Percentiles rank a stretch among this genome's conserved stretches.
phyloP scores from a whole-genome alignment of 169 alveolate genomes.

The Cryptosporidium muris region DNA sequence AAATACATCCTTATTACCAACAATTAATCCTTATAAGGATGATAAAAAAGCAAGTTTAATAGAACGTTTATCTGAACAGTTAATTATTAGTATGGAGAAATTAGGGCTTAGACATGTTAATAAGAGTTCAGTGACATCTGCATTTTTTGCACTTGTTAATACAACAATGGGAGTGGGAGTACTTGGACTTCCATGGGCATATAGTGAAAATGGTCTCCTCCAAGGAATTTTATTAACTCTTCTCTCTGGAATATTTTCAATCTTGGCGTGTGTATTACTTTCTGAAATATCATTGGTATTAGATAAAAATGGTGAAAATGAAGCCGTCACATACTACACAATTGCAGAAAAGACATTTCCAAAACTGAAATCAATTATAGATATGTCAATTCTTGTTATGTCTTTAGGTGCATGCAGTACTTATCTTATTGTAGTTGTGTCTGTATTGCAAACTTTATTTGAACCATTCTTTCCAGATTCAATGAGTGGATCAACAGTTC shows the following conservation, averaged over 20 bases:
- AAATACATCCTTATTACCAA: conserved; percentile 37
- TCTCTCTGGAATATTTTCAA: conserved; percentile 58
- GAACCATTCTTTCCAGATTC: conserved; percentile 33
- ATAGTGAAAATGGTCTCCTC: conserved; percentile 56
- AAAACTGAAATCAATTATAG: conserved; percentile 15
- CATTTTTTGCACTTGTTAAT: conserved; percentile 65
- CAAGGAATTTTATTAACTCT: conserved; percentile 48
- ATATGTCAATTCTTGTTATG: conserved; percentile 51
- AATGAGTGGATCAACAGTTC: conserved; percentile 20
- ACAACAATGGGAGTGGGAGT: conserved; percentile 71
- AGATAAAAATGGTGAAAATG: conserved; percentile 41
- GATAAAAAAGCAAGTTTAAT: conserved; percentile 54
- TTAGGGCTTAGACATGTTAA: conserved; percentile 40
- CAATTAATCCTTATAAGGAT: conserved; percentile 10
- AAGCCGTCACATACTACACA: conserved; percentile 59
- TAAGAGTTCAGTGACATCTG: conserved; percentile 56
- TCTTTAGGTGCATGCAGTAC: conserved; percentile 60
- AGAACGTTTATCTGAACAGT: conserved; percentile 63
- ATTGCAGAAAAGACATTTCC: conserved; percentile 70
- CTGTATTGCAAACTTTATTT: conserved; percentile 41
- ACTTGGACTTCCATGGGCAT: conserved; percentile 71
- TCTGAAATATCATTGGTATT: conserved; percentile 46
- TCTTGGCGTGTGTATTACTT: conserved; percentile 51
- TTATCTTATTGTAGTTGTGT: conserved; percentile 59
- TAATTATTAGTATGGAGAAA: conserved; percentile 66